Evolutionary conservation across 2,329 filamentous ascomycete species (phyloP), one percentile per base, ranked within the genome.

Genomic region (Leptographium radiaticola): DNA sequence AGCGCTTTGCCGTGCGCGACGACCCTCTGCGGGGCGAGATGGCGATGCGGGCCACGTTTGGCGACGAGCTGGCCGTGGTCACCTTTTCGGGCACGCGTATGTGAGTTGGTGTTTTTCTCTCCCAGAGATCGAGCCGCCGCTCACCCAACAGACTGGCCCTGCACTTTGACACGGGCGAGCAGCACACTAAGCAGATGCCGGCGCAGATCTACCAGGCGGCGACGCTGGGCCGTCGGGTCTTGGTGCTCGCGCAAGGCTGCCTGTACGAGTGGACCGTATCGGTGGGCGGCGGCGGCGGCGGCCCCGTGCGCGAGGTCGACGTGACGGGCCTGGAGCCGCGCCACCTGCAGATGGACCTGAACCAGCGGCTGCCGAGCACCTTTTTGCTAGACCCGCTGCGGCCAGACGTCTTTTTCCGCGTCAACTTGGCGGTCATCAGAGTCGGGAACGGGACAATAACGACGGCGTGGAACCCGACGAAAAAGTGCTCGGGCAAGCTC

Each of bases 311-410:
- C 20, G 40, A 55, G 9, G 55, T 52, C 12, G 53, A 58, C 39
- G 49, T 55, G 50, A 39, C 54, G 0, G 54, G 53, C 6, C 52
- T 59, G 0, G 54, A 52, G 16, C 38, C 31, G 3, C 47, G 43
- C 10, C 54, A 59, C 49, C 54, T 42, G 16, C 50, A 54, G 54
- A 57, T 57, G 6, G 55, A 57, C 36, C 38, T 36, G 9, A 57
- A 59, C 52, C 53, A 55, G 7, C 55, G 57, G 3, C 55, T 59
- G 13, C 52, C 55, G 16, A 57, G 54, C 52, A 57, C 45, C 48
- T 53, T 60, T 6, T 7, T 60, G 15, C 42, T 56, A 4, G 55
- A 58, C 44, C 53, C 53, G 1, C 42, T 55, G 31, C 46, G 52
- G 50, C 30, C 44, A 2, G 53, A 57, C 49, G 40, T 56, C 18